These are phyloP conservation scores for Alnus glutinosa DNA, from an alignment of 306 rosid species.

Conservation along the genomic window DNA sequence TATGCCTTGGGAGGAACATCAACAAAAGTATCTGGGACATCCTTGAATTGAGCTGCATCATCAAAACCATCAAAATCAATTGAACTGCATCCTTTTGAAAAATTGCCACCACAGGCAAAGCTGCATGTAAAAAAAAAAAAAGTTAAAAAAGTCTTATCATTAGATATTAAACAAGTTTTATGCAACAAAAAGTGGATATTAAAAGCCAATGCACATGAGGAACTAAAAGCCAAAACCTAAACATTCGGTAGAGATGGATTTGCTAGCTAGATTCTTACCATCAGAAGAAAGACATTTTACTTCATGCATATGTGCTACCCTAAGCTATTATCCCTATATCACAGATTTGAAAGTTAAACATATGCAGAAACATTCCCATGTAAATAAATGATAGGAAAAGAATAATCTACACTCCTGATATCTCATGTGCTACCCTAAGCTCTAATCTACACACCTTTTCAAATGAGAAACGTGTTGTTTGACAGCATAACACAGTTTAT, in stretches of 20 bases:
- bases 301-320: neutral
- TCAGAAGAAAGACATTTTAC: neutral
- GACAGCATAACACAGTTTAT: conserved; percentile 67
- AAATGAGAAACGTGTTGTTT: conserved; percentile 62
- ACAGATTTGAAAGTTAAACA: neutral
- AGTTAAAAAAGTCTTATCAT: neutral
- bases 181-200: no score
- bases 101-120: conserved; percentile 38
- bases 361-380: no score
- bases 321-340: neutral
- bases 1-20: conserved; percentile 47
- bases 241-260: no score
- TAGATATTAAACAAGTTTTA: neutral
- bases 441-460: conserved; percentile 47
- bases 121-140: conserved; percentile 25
- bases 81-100: conserved; percentile 20
- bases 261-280: neutral
- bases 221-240: no score
- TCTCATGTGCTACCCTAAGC: no score
- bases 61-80: conserved; percentile 40
- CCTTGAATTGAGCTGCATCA: conserved; percentile 52
- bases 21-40: conserved; percentile 55
- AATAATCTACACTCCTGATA: neutral
- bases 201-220: no score
- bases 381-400: no score